Evolutionary conservation across 768 basidiomycete species (phyloP).

Genomic region (Xerocomus spinulosus): DNA sequence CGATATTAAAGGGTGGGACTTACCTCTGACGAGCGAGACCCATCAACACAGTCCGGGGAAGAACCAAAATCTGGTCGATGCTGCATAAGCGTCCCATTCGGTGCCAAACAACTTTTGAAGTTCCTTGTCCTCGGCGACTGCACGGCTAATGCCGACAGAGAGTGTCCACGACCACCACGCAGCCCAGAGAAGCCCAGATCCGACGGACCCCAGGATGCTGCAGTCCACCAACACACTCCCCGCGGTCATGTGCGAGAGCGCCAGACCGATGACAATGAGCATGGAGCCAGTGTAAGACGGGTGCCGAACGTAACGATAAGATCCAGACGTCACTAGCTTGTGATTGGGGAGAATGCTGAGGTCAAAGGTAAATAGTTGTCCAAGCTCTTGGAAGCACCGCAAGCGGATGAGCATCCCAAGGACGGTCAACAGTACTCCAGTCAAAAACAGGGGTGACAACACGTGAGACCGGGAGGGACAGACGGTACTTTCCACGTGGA

Average conservation of each 20-base stretch:
- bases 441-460: constrained; percentile 41
- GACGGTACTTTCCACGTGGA: constrained; percentile 30
- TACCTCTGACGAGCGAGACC: not conserved
- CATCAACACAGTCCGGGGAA: constrained; percentile 41
- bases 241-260: constrained; percentile 41
- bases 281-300: constrained; percentile 54
- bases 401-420: constrained; percentile 47
- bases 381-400: constrained; percentile 51
- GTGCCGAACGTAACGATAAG: constrained; percentile 50
- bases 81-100: constrained; percentile 48
- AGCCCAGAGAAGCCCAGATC: constrained; percentile 34
- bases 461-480: constrained; percentile 29
- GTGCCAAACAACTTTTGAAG: constrained; percentile 42
- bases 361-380: constrained; percentile 55
- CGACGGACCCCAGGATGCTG: constrained; percentile 22
- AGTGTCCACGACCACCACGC: constrained; percentile 50
- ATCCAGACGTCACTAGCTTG: constrained; percentile 46
- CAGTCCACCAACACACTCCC: constrained; percentile 48
- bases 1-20: not conserved
- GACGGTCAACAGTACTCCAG: constrained; percentile 41
- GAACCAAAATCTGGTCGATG: constrained; percentile 45
- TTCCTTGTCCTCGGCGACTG: constrained; percentile 47
- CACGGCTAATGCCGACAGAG: constrained; percentile 45
- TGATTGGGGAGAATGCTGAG: constrained; percentile 52
- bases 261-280: constrained; percentile 43